phyloP scores from a whole-genome alignment of 352 stramenopile species.

The Phytophthora constricta region DNA sequence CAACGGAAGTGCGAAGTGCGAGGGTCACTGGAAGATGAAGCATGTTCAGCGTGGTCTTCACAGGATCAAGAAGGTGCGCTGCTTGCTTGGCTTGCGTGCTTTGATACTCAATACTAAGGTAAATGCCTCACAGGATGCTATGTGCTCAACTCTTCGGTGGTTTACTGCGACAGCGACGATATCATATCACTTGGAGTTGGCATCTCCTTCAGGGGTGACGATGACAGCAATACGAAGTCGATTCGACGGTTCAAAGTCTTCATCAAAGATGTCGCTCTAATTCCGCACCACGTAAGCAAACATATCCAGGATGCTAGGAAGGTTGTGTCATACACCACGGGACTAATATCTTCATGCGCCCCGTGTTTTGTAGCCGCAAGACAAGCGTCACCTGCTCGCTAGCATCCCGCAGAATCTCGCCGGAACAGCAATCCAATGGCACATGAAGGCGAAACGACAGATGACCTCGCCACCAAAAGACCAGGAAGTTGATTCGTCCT shows the following conservation, averaged over 20 bases:
- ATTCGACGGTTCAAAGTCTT: constrained; percentile 21
- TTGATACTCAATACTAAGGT: neutral
- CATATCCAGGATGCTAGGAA: too few relatives aligned
- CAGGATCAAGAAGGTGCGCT: constrained; percentile 5
- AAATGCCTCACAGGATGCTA: constrained; percentile 7
- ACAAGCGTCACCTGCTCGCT: constrained; percentile 19
- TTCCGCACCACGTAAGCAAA: constrained; percentile 26
- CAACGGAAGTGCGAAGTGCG: constrained; percentile 24
- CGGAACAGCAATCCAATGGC: constrained; percentile 14
- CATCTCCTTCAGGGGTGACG: neutral
- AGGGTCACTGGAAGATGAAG: constrained; percentile 21
- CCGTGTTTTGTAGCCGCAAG: constrained; percentile 15
- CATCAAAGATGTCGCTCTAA: constrained; percentile 23
- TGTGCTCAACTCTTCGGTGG: constrained; percentile 23
- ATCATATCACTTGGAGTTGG: constrained; percentile 22
- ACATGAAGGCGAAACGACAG: constrained; percentile 12
- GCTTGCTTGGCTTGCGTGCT: neutral
- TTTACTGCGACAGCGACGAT: constrained; percentile 28
- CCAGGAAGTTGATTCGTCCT: neutral
- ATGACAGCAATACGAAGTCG: neutral
- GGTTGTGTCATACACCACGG: too few relatives aligned
- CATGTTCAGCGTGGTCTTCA: constrained; percentile 1
- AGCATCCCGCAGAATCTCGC: neutral
- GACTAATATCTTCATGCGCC: neutral
- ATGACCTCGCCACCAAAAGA: neutral